Conservation (phyloP, 139 green algal genomes). For the Chlorella sp. region DNA sequence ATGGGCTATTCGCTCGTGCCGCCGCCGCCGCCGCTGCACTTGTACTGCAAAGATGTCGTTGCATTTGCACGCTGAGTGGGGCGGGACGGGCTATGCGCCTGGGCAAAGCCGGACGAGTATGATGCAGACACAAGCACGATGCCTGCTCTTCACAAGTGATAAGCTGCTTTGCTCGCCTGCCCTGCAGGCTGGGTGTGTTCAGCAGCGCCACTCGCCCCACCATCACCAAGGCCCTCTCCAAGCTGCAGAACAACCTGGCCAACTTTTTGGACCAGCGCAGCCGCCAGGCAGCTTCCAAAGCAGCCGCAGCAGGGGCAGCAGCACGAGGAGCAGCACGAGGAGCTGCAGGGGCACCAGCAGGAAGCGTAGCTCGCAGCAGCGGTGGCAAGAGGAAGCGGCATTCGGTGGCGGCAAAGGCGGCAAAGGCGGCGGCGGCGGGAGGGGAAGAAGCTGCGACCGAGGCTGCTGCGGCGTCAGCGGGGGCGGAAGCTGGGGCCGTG, state of each 20-base stretch:
- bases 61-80: too few species aligned
- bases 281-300: not conserved
- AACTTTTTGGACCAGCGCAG: conserved; percentile 17
- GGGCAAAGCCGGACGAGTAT: too few species aligned
- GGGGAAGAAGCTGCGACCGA: not conserved
- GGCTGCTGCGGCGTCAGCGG: not conserved
- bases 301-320: not conserved
- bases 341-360: not conserved
- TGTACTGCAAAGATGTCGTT: too few species aligned
- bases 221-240: conserved; percentile 30
- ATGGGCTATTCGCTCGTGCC: not conserved
- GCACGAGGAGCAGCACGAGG: not conserved
- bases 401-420: not conserved
- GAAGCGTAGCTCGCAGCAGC: too few species aligned
- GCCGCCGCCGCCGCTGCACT: too few species aligned
- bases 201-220: conserved; percentile 43
- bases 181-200: conserved; percentile 46
- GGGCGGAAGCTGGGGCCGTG: not conserved
- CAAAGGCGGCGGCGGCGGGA: not conserved
- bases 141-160: too few species aligned
- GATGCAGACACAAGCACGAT: too few species aligned
- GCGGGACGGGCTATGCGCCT: too few species aligned
- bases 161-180: too few species aligned
- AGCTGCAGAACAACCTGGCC: conserved; percentile 37
- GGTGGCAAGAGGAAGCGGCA: too few species aligned